A percentile compares a stretch with the other conserved stretches of the same genome.
Evolutionary conservation across 139 green algal genomes (phyloP).

Genomic region (Spirogloea muscicola): DNA sequence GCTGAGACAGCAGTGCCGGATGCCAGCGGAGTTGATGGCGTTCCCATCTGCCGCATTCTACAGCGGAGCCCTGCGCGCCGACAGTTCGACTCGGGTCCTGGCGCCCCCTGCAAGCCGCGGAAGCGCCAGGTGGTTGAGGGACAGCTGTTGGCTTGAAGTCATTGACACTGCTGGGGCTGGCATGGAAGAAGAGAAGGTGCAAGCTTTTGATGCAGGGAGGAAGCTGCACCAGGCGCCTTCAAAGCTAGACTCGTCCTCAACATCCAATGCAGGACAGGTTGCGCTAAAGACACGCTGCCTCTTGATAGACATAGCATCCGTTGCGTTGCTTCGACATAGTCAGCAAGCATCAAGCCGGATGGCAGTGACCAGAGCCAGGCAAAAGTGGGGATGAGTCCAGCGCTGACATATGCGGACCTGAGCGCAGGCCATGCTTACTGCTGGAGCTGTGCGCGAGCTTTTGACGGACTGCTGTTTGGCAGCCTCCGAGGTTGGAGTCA

Average conservation of each 20-base stretch:
- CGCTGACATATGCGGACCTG: too few species aligned
- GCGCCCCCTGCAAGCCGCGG: neutral
- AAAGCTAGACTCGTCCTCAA: too few species aligned
- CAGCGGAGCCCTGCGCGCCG: slow-evolving; percentile 5
- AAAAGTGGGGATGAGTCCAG: too few species aligned
- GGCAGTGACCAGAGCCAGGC: too few species aligned
- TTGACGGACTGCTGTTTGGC: neutral
- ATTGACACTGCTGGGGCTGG: slow-evolving; percentile 39
- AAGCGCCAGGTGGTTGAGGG: neutral
- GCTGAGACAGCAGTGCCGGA: slow-evolving; percentile 35
- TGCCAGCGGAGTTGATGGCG: slow-evolving; percentile 31
- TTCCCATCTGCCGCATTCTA: slow-evolving; percentile 47
- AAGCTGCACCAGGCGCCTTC: too few species aligned
- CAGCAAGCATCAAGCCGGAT: too few species aligned
- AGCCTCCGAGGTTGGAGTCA: slow-evolving; percentile 20
- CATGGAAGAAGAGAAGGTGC: slow-evolving; percentile 33
- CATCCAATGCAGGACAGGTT: too few species aligned
- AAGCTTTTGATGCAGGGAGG: too few species aligned
- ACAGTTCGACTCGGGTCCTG: slow-evolving; percentile 1
- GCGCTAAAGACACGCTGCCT: too few species aligned
- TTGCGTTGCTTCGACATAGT: too few species aligned
- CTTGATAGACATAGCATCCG: too few species aligned
- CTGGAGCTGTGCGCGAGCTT: slow-evolving; percentile 16
- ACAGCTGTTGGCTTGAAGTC: slow-evolving; percentile 27
- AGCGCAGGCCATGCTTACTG: slow-evolving; percentile 25